These are phyloP conservation scores for Quercus phellos DNA, from an alignment of 331 rosid genomes.

Conservation along the genomic window DNA sequence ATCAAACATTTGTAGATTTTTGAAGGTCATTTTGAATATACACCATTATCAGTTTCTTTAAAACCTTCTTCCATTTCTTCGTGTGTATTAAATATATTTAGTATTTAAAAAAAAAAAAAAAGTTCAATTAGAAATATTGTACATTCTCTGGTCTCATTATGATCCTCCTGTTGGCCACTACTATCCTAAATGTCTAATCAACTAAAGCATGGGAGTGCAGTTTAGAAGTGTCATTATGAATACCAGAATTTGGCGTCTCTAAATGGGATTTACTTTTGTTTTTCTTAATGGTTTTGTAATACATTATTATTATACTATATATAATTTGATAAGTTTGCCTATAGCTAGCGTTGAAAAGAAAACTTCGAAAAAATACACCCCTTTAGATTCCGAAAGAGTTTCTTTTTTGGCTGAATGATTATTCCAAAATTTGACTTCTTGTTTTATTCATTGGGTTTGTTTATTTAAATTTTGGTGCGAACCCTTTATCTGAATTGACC, in stretches of 20 bases:
- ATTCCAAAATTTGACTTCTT: no score
- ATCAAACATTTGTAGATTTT: neutral
- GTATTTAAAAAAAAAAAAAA: no score
- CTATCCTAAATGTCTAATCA: neutral
- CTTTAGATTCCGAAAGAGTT: neutral
- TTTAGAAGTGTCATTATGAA: neutral
- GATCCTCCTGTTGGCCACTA: neutral
- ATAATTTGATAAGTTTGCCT: no score
- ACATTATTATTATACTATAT: neutral
- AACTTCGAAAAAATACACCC: neutral
- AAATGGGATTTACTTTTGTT: no score
- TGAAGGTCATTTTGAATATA: rapidly evolving
- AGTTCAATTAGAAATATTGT: neutral
- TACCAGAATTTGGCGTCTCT: neutral
- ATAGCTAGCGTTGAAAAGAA: neutral
- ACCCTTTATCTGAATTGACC: no score
- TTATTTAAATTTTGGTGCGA: no score
- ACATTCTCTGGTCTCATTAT: neutral
- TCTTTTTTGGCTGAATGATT: neutral
- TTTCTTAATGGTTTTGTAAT: neutral
- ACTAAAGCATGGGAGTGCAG: neutral
- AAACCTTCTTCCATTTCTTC: rapidly evolving
- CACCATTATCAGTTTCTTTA: rapidly evolving
- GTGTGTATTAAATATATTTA: no score
- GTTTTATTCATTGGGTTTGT: no score